These are phyloP conservation scores for Boletales sp. DNA, from an alignment of 768 basidiomycete species.

Conservation along the genomic window DNA sequence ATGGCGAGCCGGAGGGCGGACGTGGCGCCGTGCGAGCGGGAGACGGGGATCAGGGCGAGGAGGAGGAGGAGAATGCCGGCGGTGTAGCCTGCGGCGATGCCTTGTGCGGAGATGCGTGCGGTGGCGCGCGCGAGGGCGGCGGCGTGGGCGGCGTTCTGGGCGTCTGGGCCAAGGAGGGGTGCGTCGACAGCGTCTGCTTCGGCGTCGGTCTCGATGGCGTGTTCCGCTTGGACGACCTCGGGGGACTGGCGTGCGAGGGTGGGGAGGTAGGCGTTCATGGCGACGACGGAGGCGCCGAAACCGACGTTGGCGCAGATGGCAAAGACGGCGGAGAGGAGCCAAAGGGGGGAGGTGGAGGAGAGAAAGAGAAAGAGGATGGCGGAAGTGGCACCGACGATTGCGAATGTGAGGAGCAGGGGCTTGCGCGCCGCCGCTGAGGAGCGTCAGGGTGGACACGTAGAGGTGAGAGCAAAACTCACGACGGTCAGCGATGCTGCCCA, in stretches of 20 bases:
- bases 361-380: conserved; percentile 71
- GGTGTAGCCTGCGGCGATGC: conserved; percentile 82
- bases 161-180: conserved; percentile 34
- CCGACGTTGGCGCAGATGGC: conserved; percentile 79
- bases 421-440: conserved; percentile 69
- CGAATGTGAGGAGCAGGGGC: conserved; percentile 71
- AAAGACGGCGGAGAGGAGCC: conserved; percentile 65
- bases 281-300: conserved; percentile 84
- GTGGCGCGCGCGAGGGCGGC: conserved; percentile 65
- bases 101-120: conserved; percentile 78
- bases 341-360: conserved; percentile 65
- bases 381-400: conserved; percentile 63
- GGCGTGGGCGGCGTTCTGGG: conserved; percentile 42
- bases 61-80: conserved; percentile 77
- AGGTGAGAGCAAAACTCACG: conserved; percentile 45
- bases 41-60: conserved; percentile 78
- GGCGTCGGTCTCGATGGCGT: conserved; percentile 15
- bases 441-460: too few species aligned
- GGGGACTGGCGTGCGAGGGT: conserved; percentile 62
- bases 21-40: conserved; percentile 67
- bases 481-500: conserved; percentile 88
- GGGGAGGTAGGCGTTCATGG: conserved; percentile 88
- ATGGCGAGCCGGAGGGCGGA: conserved; percentile 80
- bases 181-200: conserved; percentile 20
- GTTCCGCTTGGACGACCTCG: conserved; percentile 44